Base-by-base conservation (phyloP, 116 monocot genomes). In the Phalaenopsis hybrid region DNA sequence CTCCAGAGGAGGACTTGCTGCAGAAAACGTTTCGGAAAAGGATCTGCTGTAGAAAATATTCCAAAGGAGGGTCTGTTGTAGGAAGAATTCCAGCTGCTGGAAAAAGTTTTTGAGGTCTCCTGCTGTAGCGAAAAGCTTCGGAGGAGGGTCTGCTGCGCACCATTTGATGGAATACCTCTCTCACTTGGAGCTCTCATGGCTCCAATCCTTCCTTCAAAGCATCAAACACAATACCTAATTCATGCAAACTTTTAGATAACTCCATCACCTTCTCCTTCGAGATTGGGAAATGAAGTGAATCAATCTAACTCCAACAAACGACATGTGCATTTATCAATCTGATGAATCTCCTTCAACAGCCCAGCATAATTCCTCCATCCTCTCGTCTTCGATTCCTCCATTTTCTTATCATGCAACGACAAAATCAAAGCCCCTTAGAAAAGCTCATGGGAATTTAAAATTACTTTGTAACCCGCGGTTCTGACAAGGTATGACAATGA, bases 401-500 rank as follows among this genome's bases (percentile, higher is more conserved):
- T 8, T 4, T 84, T 83, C 59, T 55, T 67, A 9, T 87, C 87
- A 41, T 81, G 80, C n/a, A 87, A 67, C 3, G 59, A 76, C 20
- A 57, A 46, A 44, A 87, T 3, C 15, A 69, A 43, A 7, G 73
- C 78, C 2, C 80, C 83, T 81, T 84, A 87, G 57, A 34, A 78
- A 84, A 85, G 80, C n/a, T 79, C 48, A 80, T 74, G 18, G 88
- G 88, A 44, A 85, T 65, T 12, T 78, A 65, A 67, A 82, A 82
- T 84, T 84, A 12, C 77, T 65, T 75, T 79, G 83, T 17, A 74
- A 72, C 5, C 55, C 79, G 0, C 82, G 49, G 74, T 88, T 85
- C 77, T 85, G 88, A 50, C 88, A 88, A 10, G 88, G 85, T 20
- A 85, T 88, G 0, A 83, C 81, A 0, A 85, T 80, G 3, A 88